These are phyloP conservation scores for Solanum aculeatissimum DNA, from an alignment of 305 asterid genomes.

Conservation along the genomic window DNA sequence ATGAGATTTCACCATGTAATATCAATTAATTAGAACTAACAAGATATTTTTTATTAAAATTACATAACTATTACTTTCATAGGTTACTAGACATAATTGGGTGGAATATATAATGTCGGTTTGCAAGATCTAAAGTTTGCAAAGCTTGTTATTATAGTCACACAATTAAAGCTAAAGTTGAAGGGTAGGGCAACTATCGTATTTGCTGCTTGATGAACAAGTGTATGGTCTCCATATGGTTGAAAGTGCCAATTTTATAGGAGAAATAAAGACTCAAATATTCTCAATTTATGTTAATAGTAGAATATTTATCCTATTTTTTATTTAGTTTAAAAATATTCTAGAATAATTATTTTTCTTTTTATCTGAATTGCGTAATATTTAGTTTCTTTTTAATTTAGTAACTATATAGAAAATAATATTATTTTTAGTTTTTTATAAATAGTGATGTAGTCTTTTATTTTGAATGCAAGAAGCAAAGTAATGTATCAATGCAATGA, in stretches of 20 bases:
- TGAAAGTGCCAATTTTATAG: constrained; percentile 5
- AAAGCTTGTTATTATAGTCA: neutral
- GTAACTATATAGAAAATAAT: too few species aligned
- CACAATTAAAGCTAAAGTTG: neutral
- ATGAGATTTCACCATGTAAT: neutral
- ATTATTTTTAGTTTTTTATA: too few species aligned
- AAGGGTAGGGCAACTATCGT: neutral
- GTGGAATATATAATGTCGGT: neutral
- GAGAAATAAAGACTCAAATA: neutral
- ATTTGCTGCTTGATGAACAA: neutral
- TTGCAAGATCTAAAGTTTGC: neutral
- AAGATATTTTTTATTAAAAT: neutral
- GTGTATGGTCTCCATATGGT: neutral
- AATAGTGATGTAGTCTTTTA: too few species aligned
- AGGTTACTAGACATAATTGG: neutral
- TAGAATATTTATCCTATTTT: too few species aligned
- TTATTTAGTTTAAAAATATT: too few species aligned
- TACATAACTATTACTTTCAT: neutral
- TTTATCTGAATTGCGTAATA: too few species aligned
- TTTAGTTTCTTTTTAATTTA: too few species aligned
- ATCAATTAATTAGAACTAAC: neutral
- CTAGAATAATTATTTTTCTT: too few species aligned
- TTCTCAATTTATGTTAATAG: neutral
- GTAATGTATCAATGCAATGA: too few species aligned
- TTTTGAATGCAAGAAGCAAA: too few species aligned